Evolutionary conservation across 192 early-diverging fungal species (phyloP), one percentile per base, ranked within the genome.

Genomic region (Phycomyces blakesleeanus): DNA sequence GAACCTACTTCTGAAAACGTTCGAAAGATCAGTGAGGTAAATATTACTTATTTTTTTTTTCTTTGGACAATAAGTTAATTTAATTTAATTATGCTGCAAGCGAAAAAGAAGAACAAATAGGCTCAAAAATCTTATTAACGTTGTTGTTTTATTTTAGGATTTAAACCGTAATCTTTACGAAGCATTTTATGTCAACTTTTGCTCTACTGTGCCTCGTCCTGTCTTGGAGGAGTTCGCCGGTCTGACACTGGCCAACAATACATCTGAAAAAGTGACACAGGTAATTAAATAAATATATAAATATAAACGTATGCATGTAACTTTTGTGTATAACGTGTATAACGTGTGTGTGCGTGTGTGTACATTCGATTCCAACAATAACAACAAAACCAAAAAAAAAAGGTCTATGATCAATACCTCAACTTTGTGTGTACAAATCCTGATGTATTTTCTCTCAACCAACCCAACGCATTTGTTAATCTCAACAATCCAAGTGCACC

Each of bases 361-460:
- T n/a, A n/a, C n/a, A n/a, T n/a, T n/a, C n/a, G n/a, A n/a, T n/a
- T n/a, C n/a, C n/a, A n/a, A n/a, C n/a, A 72, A 78, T 11, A 70
- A 87, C 18, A 82, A 84, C 54, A 83, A 77, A 42, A 57, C 39
- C 16, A 88, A n/a, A n/a, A n/a, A n/a, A n/a, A n/a, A n/a, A n/a
- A 95, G 82, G 86, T 94, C 2, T 98, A 92, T 72, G 97, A 99
- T 82, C 97, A 98, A 81, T 94, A 99, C 64, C 73, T 99, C 51
- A 92, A 98, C 74, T 99, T 90, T 69, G 73, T 95, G 52, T 94
- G 91, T 47, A 87, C 94, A 8, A 97, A 99, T 62, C 80, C 85
- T 39, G 85, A 93, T 71, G 85, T 99, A 63, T 99, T 99, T 66
- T 91, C 95, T 24, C 79, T 99, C 22, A 86, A 95, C 61, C 81